Conservation (phyloP, 371 early-diverging fungal species). For the Dichotomocladium elegans region DNA sequence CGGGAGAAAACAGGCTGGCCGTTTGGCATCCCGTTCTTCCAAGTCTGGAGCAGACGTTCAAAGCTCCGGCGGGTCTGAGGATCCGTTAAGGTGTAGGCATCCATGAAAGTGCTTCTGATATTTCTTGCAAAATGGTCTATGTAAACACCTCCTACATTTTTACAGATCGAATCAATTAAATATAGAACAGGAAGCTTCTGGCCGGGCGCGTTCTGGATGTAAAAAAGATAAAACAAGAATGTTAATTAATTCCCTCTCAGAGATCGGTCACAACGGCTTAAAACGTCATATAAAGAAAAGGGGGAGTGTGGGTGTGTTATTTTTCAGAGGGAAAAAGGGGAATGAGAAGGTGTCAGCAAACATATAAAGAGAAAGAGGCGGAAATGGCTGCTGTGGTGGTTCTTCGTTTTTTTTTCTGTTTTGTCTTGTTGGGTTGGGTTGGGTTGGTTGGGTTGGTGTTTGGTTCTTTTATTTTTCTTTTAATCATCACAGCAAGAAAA, state of each 20-base stretch:
- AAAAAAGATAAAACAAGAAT: neutral
- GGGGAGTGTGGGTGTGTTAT: neutral
- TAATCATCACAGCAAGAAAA: too few species aligned
- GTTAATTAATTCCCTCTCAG: neutral
- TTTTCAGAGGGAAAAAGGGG: neutral
- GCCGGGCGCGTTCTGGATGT: conserved; percentile 62
- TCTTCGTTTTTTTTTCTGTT: neutral
- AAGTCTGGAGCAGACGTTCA: conserved; percentile 73
- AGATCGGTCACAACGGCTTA: neutral
- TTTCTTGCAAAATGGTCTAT: conserved; percentile 65
- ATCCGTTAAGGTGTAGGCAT: conserved; percentile 70
- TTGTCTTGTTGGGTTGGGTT: neutral
- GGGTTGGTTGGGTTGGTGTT: neutral
- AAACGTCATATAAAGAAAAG: conserved; percentile 1
- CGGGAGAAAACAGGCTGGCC: conserved; percentile 61
- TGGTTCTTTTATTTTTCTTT: neutral
- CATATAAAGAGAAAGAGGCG: neutral
- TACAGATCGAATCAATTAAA: conserved; percentile 90
- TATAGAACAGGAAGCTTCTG: conserved; percentile 87
- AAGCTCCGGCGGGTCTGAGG: conserved; percentile 58
- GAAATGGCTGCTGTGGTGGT: neutral
- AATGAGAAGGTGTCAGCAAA: neutral
- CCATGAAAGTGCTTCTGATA: conserved; percentile 65
- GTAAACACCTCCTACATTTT: conserved; percentile 84
- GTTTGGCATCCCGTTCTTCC: conserved; percentile 71